Conservation (phyloP, 768 basidiomycete genomes). For the Termitomyces sp. region DNA sequence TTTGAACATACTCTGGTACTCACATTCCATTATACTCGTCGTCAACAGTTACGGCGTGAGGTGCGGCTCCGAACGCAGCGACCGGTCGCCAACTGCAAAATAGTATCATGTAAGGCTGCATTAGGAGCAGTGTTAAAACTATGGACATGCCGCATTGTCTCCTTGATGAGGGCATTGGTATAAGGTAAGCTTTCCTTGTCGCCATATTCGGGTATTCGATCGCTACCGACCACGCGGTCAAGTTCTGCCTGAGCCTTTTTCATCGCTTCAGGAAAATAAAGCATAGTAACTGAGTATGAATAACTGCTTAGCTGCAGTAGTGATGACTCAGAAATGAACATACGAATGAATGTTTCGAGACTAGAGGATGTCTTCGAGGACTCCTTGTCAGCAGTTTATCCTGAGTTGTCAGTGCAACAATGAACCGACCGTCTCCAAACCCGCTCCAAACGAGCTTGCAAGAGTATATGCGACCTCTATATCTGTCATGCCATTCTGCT, state of each 20-base stretch:
- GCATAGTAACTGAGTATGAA: slow-evolving; percentile 29
- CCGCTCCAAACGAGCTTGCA: slow-evolving; percentile 44
- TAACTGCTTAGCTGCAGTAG: neutral
- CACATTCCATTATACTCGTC: slow-evolving; percentile 35
- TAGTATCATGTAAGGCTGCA: neutral
- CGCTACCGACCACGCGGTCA: slow-evolving; percentile 30
- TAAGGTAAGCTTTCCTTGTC: slow-evolving; percentile 34
- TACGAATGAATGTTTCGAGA: slow-evolving; percentile 10
- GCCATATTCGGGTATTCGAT: slow-evolving; percentile 36
- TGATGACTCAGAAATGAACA: neutral
- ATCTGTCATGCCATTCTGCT: slow-evolving; percentile 36
- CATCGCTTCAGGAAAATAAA: slow-evolving; percentile 35
- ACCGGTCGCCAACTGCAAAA: slow-evolving; percentile 15
- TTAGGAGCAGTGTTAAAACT: neutral
- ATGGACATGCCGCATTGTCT: slow-evolving; percentile 27
- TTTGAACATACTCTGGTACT: neutral
- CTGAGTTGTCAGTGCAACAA: neutral
- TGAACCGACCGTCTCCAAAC: slow-evolving; percentile 27
- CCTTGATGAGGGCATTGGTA: slow-evolving; percentile 34
- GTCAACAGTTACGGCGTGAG: slow-evolving; percentile 34
- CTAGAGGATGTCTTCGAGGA: neutral
- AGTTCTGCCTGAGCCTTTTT: slow-evolving; percentile 36
- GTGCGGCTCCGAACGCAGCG: slow-evolving; percentile 20
- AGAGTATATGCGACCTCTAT: slow-evolving; percentile 43
- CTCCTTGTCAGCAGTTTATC: neutral